A percentile compares a stretch with the other conserved stretches of the same genome.
These are phyloP conservation scores for Taiozyma sp. DNA, from an alignment of 1,139 yeast genomes.

Conservation along the genomic window DNA sequence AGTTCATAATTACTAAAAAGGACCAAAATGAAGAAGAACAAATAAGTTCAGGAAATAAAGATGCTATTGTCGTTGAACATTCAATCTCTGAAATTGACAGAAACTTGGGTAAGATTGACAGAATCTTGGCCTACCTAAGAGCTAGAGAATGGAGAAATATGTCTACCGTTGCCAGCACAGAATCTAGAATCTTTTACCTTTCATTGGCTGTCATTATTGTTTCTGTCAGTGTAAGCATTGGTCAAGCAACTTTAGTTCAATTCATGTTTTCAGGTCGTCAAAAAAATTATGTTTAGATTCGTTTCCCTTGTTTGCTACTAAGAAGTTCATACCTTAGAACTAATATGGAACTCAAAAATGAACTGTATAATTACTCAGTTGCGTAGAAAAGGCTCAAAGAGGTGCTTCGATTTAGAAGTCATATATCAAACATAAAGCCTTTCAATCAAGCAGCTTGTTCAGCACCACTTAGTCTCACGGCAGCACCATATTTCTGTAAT, in stretches of 20 bases:
- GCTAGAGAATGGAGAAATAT: slow-evolving; percentile 74
- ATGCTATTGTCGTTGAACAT: slow-evolving; percentile 49
- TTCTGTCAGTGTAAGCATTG: slow-evolving; percentile 62
- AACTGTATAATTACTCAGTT: neutral
- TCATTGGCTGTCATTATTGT: slow-evolving; percentile 55
- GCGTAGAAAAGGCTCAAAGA: neutral
- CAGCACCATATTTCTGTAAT: slow-evolving; percentile 95
- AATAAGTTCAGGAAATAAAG: slow-evolving; percentile 43
- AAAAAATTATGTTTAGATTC: slow-evolving; percentile 30
- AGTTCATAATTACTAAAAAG: slow-evolving; percentile 55
- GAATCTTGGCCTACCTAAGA: slow-evolving; percentile 58
- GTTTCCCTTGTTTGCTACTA: neutral
- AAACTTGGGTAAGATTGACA: slow-evolving; percentile 54
- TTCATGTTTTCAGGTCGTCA: slow-evolving; percentile 36
- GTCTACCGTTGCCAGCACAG: slow-evolving; percentile 65
- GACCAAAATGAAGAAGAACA: slow-evolving; percentile 46
- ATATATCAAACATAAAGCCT: neutral
- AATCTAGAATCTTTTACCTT: slow-evolving; percentile 58
- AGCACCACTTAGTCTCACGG: slow-evolving; percentile 91
- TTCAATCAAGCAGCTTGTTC: slow-evolving; percentile 45
- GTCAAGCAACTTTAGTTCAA: slow-evolving; percentile 59
- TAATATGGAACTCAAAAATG: neutral
- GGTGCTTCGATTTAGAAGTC: neutral
- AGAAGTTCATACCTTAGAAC: neutral
- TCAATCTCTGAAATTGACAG: slow-evolving; percentile 56